These are phyloP conservation scores for Lecanicillium sp. DNA, from an alignment of 2,329 filamentous ascomycete species.

Conservation along the genomic window DNA sequence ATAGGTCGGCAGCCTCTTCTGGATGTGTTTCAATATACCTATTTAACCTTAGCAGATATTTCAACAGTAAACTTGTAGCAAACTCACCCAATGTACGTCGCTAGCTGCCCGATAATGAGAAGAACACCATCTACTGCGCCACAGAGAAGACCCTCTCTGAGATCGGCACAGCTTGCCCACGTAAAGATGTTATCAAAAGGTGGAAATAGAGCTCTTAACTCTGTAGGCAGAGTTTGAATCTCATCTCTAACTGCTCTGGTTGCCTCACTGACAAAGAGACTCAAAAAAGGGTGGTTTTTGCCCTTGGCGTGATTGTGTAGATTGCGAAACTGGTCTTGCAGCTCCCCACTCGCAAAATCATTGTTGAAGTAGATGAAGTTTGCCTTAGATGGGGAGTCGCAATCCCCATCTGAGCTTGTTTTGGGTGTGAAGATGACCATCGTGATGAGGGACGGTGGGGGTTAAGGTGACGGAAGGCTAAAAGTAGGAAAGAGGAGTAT, in stretches of 20 bases:
- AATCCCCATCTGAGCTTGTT: too few species aligned
- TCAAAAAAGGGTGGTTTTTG: neutral
- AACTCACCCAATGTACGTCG: conserved; percentile 34
- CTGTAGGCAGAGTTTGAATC: neutral
- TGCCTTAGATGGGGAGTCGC: too few species aligned
- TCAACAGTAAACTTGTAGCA: neutral
- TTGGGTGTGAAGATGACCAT: too few species aligned
- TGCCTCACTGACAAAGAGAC: neutral
- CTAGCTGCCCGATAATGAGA: conserved; percentile 31
- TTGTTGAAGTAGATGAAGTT: conserved; percentile 4
- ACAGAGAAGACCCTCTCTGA: conserved; percentile 31
- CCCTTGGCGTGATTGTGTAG: conserved; percentile 1
- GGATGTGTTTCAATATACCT: conserved; percentile 5
- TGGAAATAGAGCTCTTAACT: conserved; percentile 21
- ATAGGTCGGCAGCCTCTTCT: conserved; percentile 1
- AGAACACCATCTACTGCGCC: conserved; percentile 37
- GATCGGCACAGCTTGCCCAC: conserved; percentile 21
- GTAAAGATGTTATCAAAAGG: conserved; percentile 28
- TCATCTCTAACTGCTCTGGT: conserved; percentile 2
- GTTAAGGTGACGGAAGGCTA: too few species aligned
- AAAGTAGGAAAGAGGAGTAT: too few species aligned
- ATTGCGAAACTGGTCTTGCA: neutral
- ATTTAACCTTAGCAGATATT: neutral
- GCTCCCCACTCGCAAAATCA: conserved; percentile 3
- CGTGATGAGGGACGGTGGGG: too few species aligned